Percentiles rank a stretch among this genome's conserved stretches.
Evolutionary conservation across 2,329 filamentous ascomycete genomes (phyloP).

Genomic region (Aphanoascus verrucosus): DNA sequence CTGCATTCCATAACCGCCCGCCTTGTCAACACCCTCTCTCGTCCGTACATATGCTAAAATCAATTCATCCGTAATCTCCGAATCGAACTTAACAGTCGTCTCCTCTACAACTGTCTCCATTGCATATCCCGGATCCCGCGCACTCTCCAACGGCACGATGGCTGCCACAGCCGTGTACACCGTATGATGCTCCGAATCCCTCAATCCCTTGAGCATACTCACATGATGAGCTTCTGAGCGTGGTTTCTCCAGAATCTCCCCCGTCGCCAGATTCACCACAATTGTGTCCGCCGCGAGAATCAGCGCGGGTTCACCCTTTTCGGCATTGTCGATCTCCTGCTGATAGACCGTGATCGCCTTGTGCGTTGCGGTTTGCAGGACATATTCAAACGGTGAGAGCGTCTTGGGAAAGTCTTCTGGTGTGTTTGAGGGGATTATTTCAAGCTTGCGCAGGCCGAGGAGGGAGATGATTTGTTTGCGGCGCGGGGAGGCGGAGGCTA

Average conservation of each 20-base stretch:
- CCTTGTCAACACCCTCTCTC: slow-evolving; percentile 88
- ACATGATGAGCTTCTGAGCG: slow-evolving; percentile 69
- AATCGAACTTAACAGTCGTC: slow-evolving; percentile 79
- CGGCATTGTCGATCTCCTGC: slow-evolving; percentile 46
- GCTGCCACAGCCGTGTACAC: slow-evolving; percentile 77
- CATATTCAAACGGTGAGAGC: slow-evolving; percentile 79
- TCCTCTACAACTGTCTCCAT: slow-evolving; percentile 76
- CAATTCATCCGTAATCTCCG: slow-evolving; percentile 65
- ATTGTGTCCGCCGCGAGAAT: slow-evolving; percentile 88
- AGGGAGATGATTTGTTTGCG: slow-evolving; percentile 67
- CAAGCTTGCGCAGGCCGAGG: slow-evolving; percentile 70
- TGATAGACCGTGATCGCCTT: slow-evolving; percentile 70
- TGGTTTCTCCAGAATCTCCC: slow-evolving; percentile 84
- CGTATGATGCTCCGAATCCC: slow-evolving; percentile 66
- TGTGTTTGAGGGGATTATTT: slow-evolving; percentile 71
- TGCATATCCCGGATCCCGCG: slow-evolving; percentile 73
- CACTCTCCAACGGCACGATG: slow-evolving; percentile 72
- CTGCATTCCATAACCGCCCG: slow-evolving; percentile 90
- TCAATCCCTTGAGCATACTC: slow-evolving; percentile 67
- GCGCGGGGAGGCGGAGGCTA: slow-evolving; percentile 81
- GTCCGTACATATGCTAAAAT: slow-evolving; percentile 59
- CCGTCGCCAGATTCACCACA: slow-evolving; percentile 59
- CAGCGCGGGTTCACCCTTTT: slow-evolving; percentile 60
- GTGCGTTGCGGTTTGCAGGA: slow-evolving; percentile 69
- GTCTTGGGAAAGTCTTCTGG: slow-evolving; percentile 77